Evolutionary conservation across 352 stramenopile genomes (phyloP).

Genomic region (Blastocystis sp.): DNA sequence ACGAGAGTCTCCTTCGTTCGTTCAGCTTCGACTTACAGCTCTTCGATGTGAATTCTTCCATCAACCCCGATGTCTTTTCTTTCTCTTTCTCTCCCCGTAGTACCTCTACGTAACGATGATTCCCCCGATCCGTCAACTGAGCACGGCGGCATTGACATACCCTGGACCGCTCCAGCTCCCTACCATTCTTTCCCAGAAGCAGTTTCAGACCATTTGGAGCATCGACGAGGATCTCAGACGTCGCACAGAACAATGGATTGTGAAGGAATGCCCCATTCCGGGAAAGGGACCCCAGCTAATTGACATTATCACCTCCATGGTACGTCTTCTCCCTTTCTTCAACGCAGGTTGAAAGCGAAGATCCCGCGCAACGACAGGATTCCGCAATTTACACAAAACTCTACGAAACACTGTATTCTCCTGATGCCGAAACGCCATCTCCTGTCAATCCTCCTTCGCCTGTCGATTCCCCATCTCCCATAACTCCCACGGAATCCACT

Average conservation of each 20-base stretch:
- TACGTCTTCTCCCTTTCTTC: neutral
- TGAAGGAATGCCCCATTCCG: neutral
- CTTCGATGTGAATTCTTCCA: neutral
- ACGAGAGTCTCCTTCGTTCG: neutral
- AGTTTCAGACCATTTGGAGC: slow-evolving; percentile 27
- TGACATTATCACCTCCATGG: neutral
- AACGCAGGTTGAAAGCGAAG: neutral
- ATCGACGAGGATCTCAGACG: neutral
- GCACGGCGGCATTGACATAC: neutral
- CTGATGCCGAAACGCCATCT: neutral
- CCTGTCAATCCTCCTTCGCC: too few species aligned
- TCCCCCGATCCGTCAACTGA: neutral
- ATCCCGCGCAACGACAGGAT: neutral
- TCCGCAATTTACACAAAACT: neutral
- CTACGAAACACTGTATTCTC: neutral
- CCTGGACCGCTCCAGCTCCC: neutral
- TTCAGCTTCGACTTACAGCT: neutral
- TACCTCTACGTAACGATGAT: neutral
- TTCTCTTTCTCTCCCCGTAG: neutral
- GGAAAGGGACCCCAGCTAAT: neutral
- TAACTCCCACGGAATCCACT: too few species aligned
- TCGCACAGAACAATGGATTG: slow-evolving; percentile 6
- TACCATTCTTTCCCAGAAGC: slow-evolving; percentile 16
- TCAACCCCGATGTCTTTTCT: neutral
- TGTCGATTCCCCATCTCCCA: too few species aligned